Evolutionary conservation across 176 grass and related monocot genomes (phyloP), one percentile per base, ranked within the genome.

Genomic region (Cenchrus fungigraminus): DNA sequence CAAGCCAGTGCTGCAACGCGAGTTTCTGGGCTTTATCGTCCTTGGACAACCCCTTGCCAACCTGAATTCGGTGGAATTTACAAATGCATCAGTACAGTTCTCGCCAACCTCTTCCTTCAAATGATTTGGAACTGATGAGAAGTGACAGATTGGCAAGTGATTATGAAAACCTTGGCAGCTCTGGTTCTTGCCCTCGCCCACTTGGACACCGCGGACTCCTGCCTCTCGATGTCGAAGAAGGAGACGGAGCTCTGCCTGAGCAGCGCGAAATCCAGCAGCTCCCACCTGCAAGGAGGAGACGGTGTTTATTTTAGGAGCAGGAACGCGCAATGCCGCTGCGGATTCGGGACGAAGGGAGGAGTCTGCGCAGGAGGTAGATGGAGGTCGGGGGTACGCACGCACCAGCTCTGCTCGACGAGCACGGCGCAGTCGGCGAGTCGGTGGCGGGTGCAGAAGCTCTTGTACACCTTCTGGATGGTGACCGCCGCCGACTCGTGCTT

Each of bases 391-490:
- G 25, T 25, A 25, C 25, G 62, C 4, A 66, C 79, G 44, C 79
- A 95, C 95, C 95, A 97, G 79, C 73, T 89, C 85, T 97, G 95
- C 86, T 97, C 94, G 14, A 91, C 86, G 44, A 97, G 71, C 46
- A 97, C 94, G 44, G 94, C 94, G 71, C 94, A 97, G 82, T 97
- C 94, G 15, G 95, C 95, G 46, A 97, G 95, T 51, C 84, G 90
- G 70, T 92, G 90, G 44, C 95, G 91, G 16, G 95, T 97, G 17
- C 92, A 81, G 86, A 97, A 97, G 90, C 95, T 97, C 79, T 97
- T 95, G 86, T 97, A 97, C 50, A 97, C 92, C 86, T 97, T 97
- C 89, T 97, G 95, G 76, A 97, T 49, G 78, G 90, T 97, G 22
- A 93, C 80, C 1, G 92, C 85, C 17, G 89, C 95, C 3, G 92